phyloP scores from a whole-genome alignment of 2,329 filamentous ascomycete genomes.

The Fusarium sp. region DNA sequence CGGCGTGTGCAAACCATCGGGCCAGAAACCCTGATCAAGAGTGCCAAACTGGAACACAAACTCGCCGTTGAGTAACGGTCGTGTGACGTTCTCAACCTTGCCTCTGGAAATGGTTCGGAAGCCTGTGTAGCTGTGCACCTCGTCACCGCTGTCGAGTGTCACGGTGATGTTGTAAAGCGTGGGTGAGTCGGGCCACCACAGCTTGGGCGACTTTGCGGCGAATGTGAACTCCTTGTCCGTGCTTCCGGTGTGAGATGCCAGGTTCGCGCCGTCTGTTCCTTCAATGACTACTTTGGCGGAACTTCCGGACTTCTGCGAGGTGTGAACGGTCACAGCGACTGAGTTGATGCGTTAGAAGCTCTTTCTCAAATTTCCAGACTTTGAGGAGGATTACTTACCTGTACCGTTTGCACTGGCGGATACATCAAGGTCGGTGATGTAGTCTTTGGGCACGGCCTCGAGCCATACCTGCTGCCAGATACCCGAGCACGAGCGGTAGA shows the following conservation, averaged over 20 bases:
- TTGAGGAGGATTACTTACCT: background rate
- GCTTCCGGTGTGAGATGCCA: conserved; percentile 35
- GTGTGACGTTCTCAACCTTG: conserved; percentile 69
- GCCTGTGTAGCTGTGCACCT: conserved; percentile 75
- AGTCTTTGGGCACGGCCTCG: conserved; percentile 70
- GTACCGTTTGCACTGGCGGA: conserved; percentile 61
- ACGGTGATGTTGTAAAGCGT: conserved; percentile 76
- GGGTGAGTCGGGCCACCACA: conserved; percentile 77
- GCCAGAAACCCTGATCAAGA: conserved; percentile 81
- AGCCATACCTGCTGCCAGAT: conserved; percentile 85
- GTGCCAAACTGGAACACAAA: conserved; percentile 79
- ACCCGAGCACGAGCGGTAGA: conserved; percentile 80
- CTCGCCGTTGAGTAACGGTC: conserved; percentile 77
- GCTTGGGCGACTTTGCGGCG: conserved; percentile 65
- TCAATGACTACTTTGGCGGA: background rate
- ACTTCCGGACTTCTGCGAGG: background rate
- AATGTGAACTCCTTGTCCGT: conserved; percentile 70
- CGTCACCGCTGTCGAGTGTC: conserved; percentile 62
- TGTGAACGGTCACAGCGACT: conserved; percentile 25
- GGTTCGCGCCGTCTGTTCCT: conserved; percentile 1
- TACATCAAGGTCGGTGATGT: conserved; percentile 73
- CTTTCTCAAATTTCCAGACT: too few relatives aligned
- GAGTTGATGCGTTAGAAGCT: background rate
- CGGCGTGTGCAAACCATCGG: conserved; percentile 76
- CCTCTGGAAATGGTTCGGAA: conserved; percentile 76